Evolutionary conservation across 768 basidiomycete genomes (phyloP), one percentile per base, ranked within the genome.

Genomic region (Russula sp.): DNA sequence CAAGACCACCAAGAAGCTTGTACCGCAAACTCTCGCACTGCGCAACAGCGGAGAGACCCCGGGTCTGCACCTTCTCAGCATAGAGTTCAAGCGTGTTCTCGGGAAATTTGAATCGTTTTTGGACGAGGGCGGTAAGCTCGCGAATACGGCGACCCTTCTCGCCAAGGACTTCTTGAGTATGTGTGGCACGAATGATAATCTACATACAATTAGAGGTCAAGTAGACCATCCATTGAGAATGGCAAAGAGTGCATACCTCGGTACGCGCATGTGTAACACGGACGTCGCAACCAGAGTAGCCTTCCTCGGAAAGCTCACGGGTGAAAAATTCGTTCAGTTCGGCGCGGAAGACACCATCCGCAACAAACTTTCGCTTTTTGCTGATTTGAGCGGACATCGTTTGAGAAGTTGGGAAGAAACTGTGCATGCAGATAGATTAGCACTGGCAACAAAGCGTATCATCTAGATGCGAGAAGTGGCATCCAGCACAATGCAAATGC

Each of bases 151-250:
- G 94, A 68, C 96, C 97, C 81, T 99, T 99, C 82, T 98, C 97
- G 72, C 96, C 96, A 69, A 98, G 86, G 70, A 98, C 95, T 76
- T 98, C 95, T 77, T 95, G 93, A 67, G 97, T 98, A 83, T 98
- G 97, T 71, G 96, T 98, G 63, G 97, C 97, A 73, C 96, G 94
- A 80, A 99, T 98, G 82, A 99, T 98, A 76, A 99, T 98, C 92
- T 94, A 67, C 42, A 40, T 93, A 67, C 42, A 40, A 59, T 57
- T 40, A 30, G 48, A 42, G 22, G 26, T 18, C 67, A 61, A 63
- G 74, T 46, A 30, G 14, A 20, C 11, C 8, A 32, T 34, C 52
- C 13, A 22, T 22, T 38, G 49, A 22, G 32, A 6, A 38, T 34
- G 10, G 32, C 3, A 44, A 36, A 57, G 50, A 18, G 28, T 26